Evolutionary conservation across 768 basidiomycete genomes (phyloP).

Genomic region (Chalciporus chontae): DNA sequence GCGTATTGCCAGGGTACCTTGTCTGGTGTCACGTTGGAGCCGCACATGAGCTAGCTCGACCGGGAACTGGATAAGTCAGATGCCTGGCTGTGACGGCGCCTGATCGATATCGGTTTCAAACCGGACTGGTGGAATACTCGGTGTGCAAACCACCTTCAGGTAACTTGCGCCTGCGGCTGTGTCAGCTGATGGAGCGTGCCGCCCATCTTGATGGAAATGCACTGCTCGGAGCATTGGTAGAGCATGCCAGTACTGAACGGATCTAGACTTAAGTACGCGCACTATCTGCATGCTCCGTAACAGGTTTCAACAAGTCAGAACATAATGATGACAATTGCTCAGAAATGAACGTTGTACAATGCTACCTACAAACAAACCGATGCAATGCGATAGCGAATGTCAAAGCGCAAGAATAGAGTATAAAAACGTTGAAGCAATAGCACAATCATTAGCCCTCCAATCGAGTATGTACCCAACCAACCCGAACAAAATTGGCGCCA

Average conservation of each 20-base stretch:
- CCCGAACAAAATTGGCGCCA: conserved; percentile 27
- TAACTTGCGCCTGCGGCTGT: neutral
- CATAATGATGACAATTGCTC: neutral
- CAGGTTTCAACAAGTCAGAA: too few species aligned
- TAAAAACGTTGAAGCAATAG: conserved; percentile 20
- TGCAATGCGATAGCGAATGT: conserved; percentile 27
- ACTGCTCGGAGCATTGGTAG: neutral
- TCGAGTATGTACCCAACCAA: conserved; percentile 29
- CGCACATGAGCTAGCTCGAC: too few species aligned
- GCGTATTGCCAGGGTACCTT: too few species aligned
- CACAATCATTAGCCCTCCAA: conserved; percentile 30
- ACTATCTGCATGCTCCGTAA: neutral
- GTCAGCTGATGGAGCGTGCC: conserved; percentile 7
- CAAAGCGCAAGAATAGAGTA: conserved; percentile 27
- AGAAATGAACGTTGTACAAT: conserved; percentile 25
- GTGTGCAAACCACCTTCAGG: too few species aligned
- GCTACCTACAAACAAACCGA: conserved; percentile 28
- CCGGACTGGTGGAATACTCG: too few species aligned
- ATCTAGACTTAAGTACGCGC: conserved; percentile 19
- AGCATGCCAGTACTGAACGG: conserved; percentile 13
- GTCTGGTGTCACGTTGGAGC: too few species aligned
- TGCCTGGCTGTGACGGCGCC: too few species aligned
- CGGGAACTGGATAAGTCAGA: too few species aligned
- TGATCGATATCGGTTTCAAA: too few species aligned
- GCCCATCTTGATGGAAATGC: conserved; percentile 4